phyloP scores from a whole-genome alignment of 2,329 filamentous ascomycete species.

The Hirsutella rhossiliensis region DNA sequence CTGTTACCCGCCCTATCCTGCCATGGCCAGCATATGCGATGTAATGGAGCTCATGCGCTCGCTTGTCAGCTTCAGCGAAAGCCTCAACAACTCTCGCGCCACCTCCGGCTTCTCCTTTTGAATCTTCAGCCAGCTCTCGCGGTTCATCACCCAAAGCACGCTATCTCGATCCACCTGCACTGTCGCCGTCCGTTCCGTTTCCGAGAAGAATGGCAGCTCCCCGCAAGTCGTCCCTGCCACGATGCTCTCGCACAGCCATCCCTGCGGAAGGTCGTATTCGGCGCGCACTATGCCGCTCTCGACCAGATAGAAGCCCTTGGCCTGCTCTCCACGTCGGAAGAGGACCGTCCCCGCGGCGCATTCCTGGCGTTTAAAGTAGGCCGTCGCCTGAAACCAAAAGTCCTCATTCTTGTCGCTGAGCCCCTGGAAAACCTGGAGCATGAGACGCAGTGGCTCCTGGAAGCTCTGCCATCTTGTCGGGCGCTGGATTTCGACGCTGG shows the following conservation, averaged over 20 bases:
- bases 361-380: slow-evolving; percentile 62
- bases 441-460: slow-evolving; percentile 78
- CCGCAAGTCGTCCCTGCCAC: slow-evolving; percentile 91
- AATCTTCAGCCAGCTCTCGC: slow-evolving; percentile 57
- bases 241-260: slow-evolving; percentile 79
- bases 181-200: slow-evolving; percentile 77
- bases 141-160: slow-evolving; percentile 70
- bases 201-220: slow-evolving; percentile 90
- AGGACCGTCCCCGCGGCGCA: slow-evolving; percentile 59
- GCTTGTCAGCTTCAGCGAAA: slow-evolving; percentile 86
- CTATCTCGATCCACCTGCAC: slow-evolving; percentile 73
- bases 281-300: slow-evolving; percentile 81
- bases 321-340: slow-evolving; percentile 64
- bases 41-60: slow-evolving; percentile 75
- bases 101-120: slow-evolving; percentile 65
- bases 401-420: slow-evolving; percentile 79
- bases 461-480: slow-evolving; percentile 70
- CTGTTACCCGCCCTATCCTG: slow-evolving; percentile 29
- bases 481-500: slow-evolving; percentile 47
- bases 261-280: slow-evolving; percentile 86
- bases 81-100: slow-evolving; percentile 69
- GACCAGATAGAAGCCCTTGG: slow-evolving; percentile 80
- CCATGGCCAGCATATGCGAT: slow-evolving; percentile 38
- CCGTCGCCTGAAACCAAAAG: slow-evolving; percentile 77
- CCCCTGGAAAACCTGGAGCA: slow-evolving; percentile 91